A percentile compares a stretch with the other conserved stretches of the same genome.
phyloP scores from a whole-genome alignment of 345 rosid species.

The Cardamine resedifolia region DNA sequence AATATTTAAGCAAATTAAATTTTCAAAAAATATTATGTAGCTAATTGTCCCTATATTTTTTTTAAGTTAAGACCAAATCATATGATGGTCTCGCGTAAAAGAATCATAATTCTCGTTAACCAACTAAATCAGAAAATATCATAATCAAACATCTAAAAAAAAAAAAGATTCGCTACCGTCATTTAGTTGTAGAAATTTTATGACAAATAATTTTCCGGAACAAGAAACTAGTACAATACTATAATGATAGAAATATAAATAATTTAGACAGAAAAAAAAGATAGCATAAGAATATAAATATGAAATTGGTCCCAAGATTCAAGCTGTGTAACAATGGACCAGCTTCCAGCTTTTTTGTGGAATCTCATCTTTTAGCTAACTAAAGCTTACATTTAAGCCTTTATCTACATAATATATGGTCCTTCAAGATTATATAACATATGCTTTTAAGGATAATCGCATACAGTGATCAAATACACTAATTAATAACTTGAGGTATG shows the following conservation, averaged over 20 bases:
- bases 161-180: background rate
- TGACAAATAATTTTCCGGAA: background rate
- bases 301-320: slow-evolving; percentile 38
- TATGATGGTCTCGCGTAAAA: background rate
- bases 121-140: background rate
- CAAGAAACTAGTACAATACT: background rate
- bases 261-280: background rate
- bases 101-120: slow-evolving; percentile 1
- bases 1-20: no score
- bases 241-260: slow-evolving; percentile 4
- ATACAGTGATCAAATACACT: background rate
- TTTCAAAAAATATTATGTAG: no score
- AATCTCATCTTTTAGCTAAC: slow-evolving; percentile 34
- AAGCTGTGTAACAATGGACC: slow-evolving; percentile 39
- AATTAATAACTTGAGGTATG: no score
- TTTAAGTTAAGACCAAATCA: background rate
- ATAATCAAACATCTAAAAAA: background rate
- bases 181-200: background rate
- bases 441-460: slow-evolving; percentile 15
- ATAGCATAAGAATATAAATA: slow-evolving; percentile 26
- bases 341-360: slow-evolving; percentile 33
- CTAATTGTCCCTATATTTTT: background rate
- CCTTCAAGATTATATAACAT: slow-evolving; percentile 17
- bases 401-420: slow-evolving; percentile 34
- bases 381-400: slow-evolving; percentile 35